A percentile compares a stretch with the other conserved stretches of the same genome.
phyloP scores from a whole-genome alignment of 768 basidiomycete genomes.

The Rickenella mellea region DNA sequence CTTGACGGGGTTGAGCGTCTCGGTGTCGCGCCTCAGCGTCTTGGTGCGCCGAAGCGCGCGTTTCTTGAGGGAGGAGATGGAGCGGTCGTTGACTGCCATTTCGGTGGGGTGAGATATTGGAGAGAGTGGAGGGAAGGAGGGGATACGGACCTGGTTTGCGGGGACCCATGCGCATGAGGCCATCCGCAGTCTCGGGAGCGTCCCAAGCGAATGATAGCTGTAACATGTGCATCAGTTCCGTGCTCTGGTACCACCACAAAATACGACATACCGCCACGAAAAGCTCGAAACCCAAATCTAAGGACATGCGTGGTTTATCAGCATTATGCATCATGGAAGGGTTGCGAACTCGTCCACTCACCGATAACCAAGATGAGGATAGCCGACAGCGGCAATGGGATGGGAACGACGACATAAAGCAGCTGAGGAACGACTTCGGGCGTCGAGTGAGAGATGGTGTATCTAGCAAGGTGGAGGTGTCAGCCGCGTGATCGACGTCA shows the following conservation, averaged over 20 bases:
- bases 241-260: not conserved
- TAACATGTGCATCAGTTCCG: not conserved
- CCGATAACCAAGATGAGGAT: conserved; percentile 66
- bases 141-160: conserved; percentile 48
- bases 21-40: conserved; percentile 43
- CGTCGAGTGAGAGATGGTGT: conserved; percentile 58
- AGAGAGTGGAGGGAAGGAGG: not conserved
- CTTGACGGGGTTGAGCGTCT: conserved; percentile 34
- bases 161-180: conserved; percentile 57
- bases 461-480: conserved; percentile 26
- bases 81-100: conserved; percentile 41
- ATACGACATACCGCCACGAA: conserved; percentile 46
- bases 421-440: conserved; percentile 64
- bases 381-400: conserved; percentile 57
- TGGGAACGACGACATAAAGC: conserved; percentile 59
- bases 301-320: not conserved
- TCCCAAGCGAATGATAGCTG: conserved; percentile 70
- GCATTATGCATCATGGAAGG: not conserved
- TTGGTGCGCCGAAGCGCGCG: conserved; percentile 48
- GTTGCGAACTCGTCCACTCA: conserved; percentile 18
- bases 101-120: not conserved
- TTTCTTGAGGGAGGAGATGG: conserved; percentile 43
- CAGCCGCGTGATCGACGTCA: not conserved
- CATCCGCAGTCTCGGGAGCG: conserved; percentile 53
- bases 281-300: conserved; percentile 66